These are phyloP conservation scores for Dictyostelium brefeldianum DNA, from an alignment of 78 protist genomes.

Conservation along the genomic window DNA sequence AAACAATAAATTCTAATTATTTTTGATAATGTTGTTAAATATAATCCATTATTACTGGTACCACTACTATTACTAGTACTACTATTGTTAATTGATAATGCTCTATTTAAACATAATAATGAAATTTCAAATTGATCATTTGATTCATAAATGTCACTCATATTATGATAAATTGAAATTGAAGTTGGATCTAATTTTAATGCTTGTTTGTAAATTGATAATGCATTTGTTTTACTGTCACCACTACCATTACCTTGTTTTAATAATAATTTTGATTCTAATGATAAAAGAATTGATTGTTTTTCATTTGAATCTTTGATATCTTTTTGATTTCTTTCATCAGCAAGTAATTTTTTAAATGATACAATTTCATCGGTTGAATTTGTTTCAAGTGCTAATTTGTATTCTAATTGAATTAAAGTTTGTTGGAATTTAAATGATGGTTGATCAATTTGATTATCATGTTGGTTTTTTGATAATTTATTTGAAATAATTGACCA, in stretches of 20 bases:
- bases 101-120: slow-evolving; percentile 32
- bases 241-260: slow-evolving; percentile 4
- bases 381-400: background rate
- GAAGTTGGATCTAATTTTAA: background rate
- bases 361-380: background rate
- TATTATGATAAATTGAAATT: background rate
- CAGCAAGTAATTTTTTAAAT: background rate
- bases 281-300: background rate
- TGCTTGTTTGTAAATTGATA: background rate
- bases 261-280: background rate
- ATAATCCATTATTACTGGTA: slow-evolving; percentile 3
- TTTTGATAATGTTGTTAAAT: slow-evolving; percentile 1
- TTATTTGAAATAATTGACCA: no score
- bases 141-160: slow-evolving; percentile 39
- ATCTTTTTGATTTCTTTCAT: background rate
- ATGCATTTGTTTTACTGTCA: background rate
- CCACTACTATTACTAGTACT: background rate
- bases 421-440: slow-evolving; percentile 17
- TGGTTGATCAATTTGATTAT: background rate
- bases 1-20: slow-evolving; percentile 21
- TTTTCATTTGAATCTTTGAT: background rate
- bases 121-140: slow-evolving; percentile 21
- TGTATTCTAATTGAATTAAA: background rate
- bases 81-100: background rate
- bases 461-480: no score